Percentiles rank a stretch among this genome's conserved stretches.
These are phyloP conservation scores for Asclepias syriaca DNA, from an alignment of 257 asterid species.

Conservation along the genomic window DNA sequence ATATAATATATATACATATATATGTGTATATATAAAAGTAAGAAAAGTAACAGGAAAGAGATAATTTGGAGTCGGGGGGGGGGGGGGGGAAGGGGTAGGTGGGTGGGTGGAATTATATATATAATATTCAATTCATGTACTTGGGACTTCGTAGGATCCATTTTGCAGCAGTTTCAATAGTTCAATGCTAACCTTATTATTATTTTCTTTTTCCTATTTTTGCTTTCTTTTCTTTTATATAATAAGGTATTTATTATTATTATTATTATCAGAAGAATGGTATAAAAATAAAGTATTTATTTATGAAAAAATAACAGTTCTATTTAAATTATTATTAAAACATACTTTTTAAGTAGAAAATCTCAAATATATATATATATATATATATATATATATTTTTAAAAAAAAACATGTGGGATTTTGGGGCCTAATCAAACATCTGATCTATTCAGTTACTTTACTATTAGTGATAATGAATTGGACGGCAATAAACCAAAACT, in stretches of 20 bases:
- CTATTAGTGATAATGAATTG: background rate
- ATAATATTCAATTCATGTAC: conserved; percentile 1
- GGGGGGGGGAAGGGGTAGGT: background rate
- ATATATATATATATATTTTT: too few relatives aligned
- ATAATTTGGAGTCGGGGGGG: background rate
- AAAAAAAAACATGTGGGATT: background rate
- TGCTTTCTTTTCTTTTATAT: too few relatives aligned
- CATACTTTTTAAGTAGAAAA: too few relatives aligned
- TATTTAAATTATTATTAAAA: too few relatives aligned
- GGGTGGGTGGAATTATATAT: background rate
- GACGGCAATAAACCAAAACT: background rate
- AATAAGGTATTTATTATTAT: too few relatives aligned
- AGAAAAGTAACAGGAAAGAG: background rate
- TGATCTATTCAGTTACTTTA: background rate
- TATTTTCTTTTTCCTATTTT: too few relatives aligned
- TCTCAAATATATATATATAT: too few relatives aligned
- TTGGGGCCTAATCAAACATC: background rate
- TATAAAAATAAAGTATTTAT: too few relatives aligned
- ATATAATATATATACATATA: background rate
- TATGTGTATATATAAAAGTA: background rate
- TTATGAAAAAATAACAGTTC: too few relatives aligned
- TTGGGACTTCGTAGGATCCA: background rate
- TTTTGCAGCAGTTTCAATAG: background rate
- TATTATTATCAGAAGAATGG: too few relatives aligned
- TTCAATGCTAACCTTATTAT: background rate